Conservation (phyloP, 345 rosid species). For the Leavenworthia alabamica region DNA sequence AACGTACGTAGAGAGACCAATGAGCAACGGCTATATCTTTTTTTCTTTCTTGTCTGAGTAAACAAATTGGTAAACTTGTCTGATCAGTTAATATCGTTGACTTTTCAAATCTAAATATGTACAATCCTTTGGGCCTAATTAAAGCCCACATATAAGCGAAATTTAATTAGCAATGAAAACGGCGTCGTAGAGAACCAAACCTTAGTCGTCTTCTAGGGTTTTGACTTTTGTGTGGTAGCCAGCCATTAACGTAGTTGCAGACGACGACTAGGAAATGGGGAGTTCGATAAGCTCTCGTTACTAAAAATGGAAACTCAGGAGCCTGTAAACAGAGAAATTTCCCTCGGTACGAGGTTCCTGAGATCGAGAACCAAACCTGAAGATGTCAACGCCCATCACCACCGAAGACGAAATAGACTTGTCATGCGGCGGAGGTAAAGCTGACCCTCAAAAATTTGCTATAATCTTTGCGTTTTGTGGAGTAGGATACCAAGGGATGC, state of each 20-base stretch:
- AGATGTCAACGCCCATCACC: constrained; percentile 14
- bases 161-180: too few relatives aligned
- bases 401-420: constrained; percentile 35
- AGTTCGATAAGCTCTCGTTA: background rate
- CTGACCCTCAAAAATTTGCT: too few relatives aligned
- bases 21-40: background rate
- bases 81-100: background rate
- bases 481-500: constrained; percentile 99
- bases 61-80: background rate
- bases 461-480: constrained; percentile 91
- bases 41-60: background rate
- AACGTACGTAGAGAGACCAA: background rate
- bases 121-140: background rate
- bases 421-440: constrained; percentile 85
- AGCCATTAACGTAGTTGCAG: constrained; percentile 5
- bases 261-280: background rate
- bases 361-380: constrained; percentile 36
- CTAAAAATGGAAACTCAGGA: constrained; percentile 16
- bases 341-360: constrained; percentile 19
- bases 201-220: constrained; percentile 23
- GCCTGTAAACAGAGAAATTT: background rate
- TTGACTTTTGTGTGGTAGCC: background rate
- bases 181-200: too few relatives aligned
- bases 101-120: background rate
- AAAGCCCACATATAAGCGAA: background rate